Conservation (phyloP, 75 land plant genomes). For the Selaginella tamariscina region DNA sequence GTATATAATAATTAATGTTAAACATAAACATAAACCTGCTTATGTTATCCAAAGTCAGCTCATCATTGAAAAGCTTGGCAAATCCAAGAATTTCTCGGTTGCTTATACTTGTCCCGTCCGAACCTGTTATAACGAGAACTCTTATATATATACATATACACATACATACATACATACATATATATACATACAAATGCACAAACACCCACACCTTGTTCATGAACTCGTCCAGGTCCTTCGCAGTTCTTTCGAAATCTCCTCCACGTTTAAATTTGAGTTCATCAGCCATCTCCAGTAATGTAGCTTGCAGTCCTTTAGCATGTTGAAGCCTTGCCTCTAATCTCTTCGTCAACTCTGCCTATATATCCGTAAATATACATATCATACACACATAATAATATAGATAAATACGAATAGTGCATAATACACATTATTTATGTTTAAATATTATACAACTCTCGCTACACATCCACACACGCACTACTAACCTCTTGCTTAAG, state of each 20-base stretch:
- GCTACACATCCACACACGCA: no score
- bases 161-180: no score
- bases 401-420: no score
- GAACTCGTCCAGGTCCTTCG: constrained; percentile 84
- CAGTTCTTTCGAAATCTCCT: constrained; percentile 79
- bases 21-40: constrained; percentile 98
- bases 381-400: neutral
- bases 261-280: constrained; percentile 67
- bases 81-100: constrained; percentile 88
- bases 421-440: no score
- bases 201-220: constrained; percentile 42
- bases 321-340: constrained; percentile 82
- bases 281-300: constrained; percentile 92
- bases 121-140: constrained; percentile 32
- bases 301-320: constrained; percentile 93
- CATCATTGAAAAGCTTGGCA: constrained; percentile 98
- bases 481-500: constrained; percentile 1
- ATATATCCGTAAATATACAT: neutral
- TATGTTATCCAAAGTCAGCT: constrained; percentile 88
- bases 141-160: neutral
- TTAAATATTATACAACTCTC: no score
- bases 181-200: neutral
- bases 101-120: constrained; percentile 62
- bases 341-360: constrained; percentile 77
- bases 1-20: constrained; percentile 1